Base-by-base conservation (phyloP, 495 filamentous ascomycete species). In the Aspergillus sclerotiicarbonarius region DNA sequence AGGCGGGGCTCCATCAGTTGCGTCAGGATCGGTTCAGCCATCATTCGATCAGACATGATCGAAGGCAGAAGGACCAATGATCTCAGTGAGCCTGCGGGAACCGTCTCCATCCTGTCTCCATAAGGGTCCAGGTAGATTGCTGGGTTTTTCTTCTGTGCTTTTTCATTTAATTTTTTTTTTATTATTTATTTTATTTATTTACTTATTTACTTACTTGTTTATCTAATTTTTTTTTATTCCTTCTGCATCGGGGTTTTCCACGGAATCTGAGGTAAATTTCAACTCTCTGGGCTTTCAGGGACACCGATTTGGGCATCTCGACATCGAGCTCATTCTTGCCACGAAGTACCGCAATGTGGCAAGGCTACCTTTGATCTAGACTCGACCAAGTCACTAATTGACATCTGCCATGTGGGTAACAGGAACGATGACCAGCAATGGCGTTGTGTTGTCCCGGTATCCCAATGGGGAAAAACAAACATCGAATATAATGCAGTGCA, bases 381-480 rank as follows among this genome's bases (percentile, higher is more conserved):
- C 54, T 39, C 30, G 16, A 51, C 46, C 19, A 51, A 43, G 54
- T 41, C 35, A 57, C 29, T 57, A 31, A 50, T 57, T 51, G 54
- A 51, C 32, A 30, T 32, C 53, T 44, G 46, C 47, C 54, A 57
- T 57, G 54, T 57, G 54, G 54, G 30, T 50, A 44, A 6, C 44
- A 48, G 35, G 19, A 33, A 16, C 35, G 54, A 51, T 31, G 31
- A n/a, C 44, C 19, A 47, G 20, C 37, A 43, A 41, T 37, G 46
- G 37, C 32, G 46, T 8, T 31, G 48, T 37, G 54, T 57, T 57
- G 46, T 30, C 31, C 33, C 29, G 37, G 39, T 50, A 6, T 48
- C 47, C 45, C 16, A 6, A 35, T 29, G 25, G 39, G 32, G 13
- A 32, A 31, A 43, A 43, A 19, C 19, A 32, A 37, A 18, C 33